A percentile compares a stretch with the other conserved stretches of the same genome.
Conservation (phyloP, 2,329 filamentous ascomycete species). For the Balansia obtecta region DNA sequence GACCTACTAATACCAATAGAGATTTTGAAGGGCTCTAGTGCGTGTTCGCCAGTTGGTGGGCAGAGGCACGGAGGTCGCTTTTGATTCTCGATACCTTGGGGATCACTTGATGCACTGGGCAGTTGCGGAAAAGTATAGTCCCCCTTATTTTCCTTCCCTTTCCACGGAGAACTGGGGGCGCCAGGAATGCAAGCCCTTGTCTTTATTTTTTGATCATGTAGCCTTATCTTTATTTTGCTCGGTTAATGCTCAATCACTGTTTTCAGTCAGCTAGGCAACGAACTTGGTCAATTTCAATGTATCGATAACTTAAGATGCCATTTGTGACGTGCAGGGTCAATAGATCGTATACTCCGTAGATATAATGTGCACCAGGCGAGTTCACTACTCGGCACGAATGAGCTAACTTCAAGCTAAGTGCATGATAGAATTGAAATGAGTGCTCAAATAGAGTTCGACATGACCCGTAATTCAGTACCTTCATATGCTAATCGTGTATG, state of each 20-base stretch:
- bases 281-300: conserved; percentile 35
- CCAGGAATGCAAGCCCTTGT: conserved; percentile 6
- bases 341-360: not conserved
- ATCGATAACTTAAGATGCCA: conserved; percentile 25
- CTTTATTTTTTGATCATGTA: conserved; percentile 20
- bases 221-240: conserved; percentile 20
- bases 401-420: not conserved
- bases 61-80: not conserved
- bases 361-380: not conserved
- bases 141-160: not conserved
- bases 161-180: not conserved
- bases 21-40: not conserved
- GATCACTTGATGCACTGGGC: conserved; percentile 3
- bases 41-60: not conserved
- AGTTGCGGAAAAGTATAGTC: conserved; percentile 2
- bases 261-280: conserved; percentile 21
- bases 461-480: not conserved
- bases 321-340: not conserved
- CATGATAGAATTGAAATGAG: not conserved
- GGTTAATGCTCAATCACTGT: conserved; percentile 18
- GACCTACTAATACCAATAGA: conserved; percentile 8
- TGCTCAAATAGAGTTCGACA: not conserved
- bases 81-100: not conserved
- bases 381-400: not conserved
- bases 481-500: not conserved